These are phyloP conservation scores for Trichoderma sp. DNA, from an alignment of 2,329 filamentous ascomycete genomes.

Conservation along the genomic window DNA sequence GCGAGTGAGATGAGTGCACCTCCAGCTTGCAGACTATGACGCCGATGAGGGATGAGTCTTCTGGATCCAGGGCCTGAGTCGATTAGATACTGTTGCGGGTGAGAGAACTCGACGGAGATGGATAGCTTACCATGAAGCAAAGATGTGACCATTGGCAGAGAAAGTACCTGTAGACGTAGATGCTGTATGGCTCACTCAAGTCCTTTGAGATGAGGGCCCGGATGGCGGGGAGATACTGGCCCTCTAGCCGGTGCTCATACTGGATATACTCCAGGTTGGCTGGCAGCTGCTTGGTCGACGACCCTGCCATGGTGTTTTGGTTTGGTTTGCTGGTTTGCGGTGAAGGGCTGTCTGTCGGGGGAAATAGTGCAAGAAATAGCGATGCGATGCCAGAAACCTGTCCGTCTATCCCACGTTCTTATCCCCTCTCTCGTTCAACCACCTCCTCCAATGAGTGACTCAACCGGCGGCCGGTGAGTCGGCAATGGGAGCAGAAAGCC, in stretches of 20 bases:
- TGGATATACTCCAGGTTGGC: conserved; percentile 57
- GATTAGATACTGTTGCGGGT: neutral
- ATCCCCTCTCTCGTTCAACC: neutral
- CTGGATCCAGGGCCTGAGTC: conserved; percentile 56
- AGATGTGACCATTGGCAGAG: conserved; percentile 95
- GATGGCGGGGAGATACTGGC: conserved; percentile 76
- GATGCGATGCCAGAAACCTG: neutral
- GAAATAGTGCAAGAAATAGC: neutral
- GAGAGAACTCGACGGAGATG: neutral
- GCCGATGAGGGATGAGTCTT: conserved; percentile 68
- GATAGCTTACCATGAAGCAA: conserved; percentile 76
- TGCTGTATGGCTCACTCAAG: conserved; percentile 96
- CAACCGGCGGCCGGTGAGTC: conserved; percentile 10
- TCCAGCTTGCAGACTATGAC: conserved; percentile 96
- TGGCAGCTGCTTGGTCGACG: conserved; percentile 37
- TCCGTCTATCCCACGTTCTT: neutral
- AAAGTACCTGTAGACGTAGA: conserved; percentile 98
- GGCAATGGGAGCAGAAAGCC: conserved; percentile 3
- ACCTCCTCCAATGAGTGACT: conserved; percentile 6
- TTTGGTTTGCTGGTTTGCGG: neutral
- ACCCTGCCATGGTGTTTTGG: conserved; percentile 35
- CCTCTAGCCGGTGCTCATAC: conserved; percentile 60
- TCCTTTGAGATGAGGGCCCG: conserved; percentile 92
- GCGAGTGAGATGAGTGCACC: conserved; percentile 77
- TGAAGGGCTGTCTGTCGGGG: neutral